Evolutionary conservation across 1,139 yeast genomes (phyloP).

Genomic region (Eremothecium coryli): DNA sequence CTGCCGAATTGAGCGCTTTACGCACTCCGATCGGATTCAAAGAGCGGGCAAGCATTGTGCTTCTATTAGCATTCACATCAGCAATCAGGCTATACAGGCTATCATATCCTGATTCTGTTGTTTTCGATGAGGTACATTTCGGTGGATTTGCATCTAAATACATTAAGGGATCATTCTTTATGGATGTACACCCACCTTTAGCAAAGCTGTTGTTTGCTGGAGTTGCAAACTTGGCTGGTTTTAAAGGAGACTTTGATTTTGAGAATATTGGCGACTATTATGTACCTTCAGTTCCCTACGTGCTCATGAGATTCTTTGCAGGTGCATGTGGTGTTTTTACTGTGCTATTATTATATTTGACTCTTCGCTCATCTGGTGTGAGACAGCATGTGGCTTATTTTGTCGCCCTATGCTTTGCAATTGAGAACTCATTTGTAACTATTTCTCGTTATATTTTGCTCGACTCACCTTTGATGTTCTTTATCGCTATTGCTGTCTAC

Average conservation of each 20-base stretch:
- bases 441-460: conserved; percentile 83
- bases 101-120: conserved; percentile 67
- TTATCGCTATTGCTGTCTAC: conserved; percentile 80
- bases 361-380: conserved; percentile 81
- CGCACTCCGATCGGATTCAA: conserved; percentile 31
- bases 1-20: conserved; percentile 31
- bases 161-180: conserved; percentile 62
- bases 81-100: conserved; percentile 54
- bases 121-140: conserved; percentile 86
- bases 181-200: conserved; percentile 94
- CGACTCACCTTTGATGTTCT: conserved; percentile 85
- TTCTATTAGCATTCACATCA: conserved; percentile 46
- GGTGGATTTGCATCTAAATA: conserved; percentile 75
- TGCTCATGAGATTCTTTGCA: conserved; percentile 77
- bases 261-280: conserved; percentile 58
- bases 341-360: conserved; percentile 63
- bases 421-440: conserved; percentile 83
- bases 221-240: conserved; percentile 63
- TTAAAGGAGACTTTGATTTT: conserved; percentile 66
- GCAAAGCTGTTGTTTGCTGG: conserved; percentile 85
- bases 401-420: conserved; percentile 56
- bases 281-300: conserved; percentile 59
- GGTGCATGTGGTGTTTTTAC: conserved; percentile 78
- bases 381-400: conserved; percentile 64
- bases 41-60: conserved; percentile 38